Conservation (phyloP, 306 rosid genomes). For the Oemleria cerasiformis region DNA sequence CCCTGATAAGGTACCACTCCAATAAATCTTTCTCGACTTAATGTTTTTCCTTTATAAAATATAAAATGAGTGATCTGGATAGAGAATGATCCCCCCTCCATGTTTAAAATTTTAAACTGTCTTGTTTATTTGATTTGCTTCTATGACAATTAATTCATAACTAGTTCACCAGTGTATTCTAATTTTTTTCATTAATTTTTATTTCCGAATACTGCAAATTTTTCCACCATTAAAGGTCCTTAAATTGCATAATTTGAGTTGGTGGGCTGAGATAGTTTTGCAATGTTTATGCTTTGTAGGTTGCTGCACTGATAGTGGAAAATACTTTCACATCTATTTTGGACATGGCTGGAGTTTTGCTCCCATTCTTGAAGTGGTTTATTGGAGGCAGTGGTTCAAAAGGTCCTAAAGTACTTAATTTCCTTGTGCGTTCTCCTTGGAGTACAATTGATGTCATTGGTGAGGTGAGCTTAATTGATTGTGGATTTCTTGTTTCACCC, state of each 20-base stretch:
- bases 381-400: conserved; percentile 81
- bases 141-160: not conserved
- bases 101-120: not conserved
- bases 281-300: conserved; percentile 48
- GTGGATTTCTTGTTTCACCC: conserved; percentile 15
- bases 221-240: not conserved
- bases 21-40: conserved; percentile 1
- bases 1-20: conserved; percentile 77
- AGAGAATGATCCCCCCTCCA: not conserved
- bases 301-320: conserved; percentile 85
- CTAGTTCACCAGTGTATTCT: not conserved
- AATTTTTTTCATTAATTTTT: not conserved
- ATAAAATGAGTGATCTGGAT: not conserved
- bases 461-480: conserved; percentile 50
- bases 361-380: conserved; percentile 93
- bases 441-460: conserved; percentile 82
- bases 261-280: conserved; percentile 1
- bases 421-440: conserved; percentile 95
- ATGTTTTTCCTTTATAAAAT: not conserved
- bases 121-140: conserved; percentile 4
- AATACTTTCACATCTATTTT: conserved; percentile 95
- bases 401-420: conserved; percentile 80
- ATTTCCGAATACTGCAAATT: not conserved
- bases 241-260: not conserved
- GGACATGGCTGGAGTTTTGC: conserved; percentile 97